Base-by-base conservation (phyloP, 148 eudicot species). In the Gaultheria prostrata region DNA sequence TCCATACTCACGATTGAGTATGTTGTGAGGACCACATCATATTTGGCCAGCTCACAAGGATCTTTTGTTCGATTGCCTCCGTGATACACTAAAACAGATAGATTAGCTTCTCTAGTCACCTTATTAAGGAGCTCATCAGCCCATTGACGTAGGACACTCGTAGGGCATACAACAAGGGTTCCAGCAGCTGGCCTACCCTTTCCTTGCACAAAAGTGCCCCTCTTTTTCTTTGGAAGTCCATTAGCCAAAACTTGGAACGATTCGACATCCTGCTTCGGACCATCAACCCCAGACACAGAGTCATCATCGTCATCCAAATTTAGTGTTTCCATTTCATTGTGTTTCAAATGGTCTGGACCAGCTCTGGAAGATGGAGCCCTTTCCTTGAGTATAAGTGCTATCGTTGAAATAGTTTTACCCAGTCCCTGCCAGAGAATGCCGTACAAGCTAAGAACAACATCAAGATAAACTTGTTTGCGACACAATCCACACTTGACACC, bases 1-100 rank as follows among this genome's bases (percentile, higher is more conserved):
- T 97, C 98, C 95, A 97, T 93, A 88, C 98, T 92, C 76, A 97
- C 98, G 80, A 97, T 97, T n/a, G 99, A 88, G 90, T 97, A 97
- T 57, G 99, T 97, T 8, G 99, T 97, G 53, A 97, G 87, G 80
- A 97, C 98, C 82, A 95, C 98, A 88, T 97, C 99, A 84, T 90
- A 94, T 65, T 92, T 92, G 24, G 98, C 96, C 88, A 97, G 80
- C 86, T 93, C 98, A 81, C 53, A 76, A n/a, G 96, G 98, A 89
- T 97, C 98, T 87, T 92, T 97, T n/a, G 92, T 92, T 81, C 99
- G 90, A 85, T 85, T 92, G 82, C 93, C 87, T 54, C 99, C 99
- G 83, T 97, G 93, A 78, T 97, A 97, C 14, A 93, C 84, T 87
- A 91, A 85, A 74, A 93, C 92, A 48, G 97, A 93, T 51, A 97